phyloP scores from a whole-genome alignment of 345 rosid genomes.

The Nephelium lappaceum region DNA sequence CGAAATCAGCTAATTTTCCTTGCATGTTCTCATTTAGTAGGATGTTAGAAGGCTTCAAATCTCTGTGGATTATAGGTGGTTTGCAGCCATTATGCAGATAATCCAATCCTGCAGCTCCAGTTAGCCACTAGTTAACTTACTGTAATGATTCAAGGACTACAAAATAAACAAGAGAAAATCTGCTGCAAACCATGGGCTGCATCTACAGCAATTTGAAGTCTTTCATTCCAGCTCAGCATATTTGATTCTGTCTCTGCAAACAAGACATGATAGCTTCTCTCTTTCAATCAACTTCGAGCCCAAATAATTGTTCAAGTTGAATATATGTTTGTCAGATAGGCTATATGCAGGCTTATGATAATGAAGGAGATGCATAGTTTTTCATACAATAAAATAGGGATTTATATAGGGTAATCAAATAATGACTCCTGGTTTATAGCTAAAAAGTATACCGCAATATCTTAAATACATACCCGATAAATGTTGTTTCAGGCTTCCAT shows the following conservation, averaged over 20 bases:
- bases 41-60: slow-evolving; percentile 47
- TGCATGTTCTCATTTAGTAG: slow-evolving; percentile 43
- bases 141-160: too few species aligned
- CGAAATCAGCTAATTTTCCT: slow-evolving; percentile 48
- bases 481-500: slow-evolving; percentile 24
- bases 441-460: too few species aligned
- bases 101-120: slow-evolving; percentile 28
- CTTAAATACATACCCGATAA: slow-evolving; percentile 20
- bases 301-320: too few species aligned
- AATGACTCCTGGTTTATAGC: too few species aligned
- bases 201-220: slow-evolving; percentile 39
- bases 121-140: background rate
- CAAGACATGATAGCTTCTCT: too few species aligned
- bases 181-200: slow-evolving; percentile 37
- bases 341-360: too few species aligned
- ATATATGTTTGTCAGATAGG: too few species aligned
- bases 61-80: slow-evolving; percentile 38
- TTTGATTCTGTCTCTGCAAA: too few species aligned
- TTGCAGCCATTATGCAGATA: slow-evolving; percentile 31
- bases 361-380: background rate
- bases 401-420: background rate
- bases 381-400: background rate
- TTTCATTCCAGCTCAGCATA: slow-evolving; percentile 33
- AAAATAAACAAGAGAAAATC: background rate
- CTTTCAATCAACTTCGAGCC: too few species aligned